Percentiles rank a stretch among this genome's conserved stretches.
Conservation (phyloP, 192 early-diverging fungal species). For the Entophlyctis luteolus region DNA sequence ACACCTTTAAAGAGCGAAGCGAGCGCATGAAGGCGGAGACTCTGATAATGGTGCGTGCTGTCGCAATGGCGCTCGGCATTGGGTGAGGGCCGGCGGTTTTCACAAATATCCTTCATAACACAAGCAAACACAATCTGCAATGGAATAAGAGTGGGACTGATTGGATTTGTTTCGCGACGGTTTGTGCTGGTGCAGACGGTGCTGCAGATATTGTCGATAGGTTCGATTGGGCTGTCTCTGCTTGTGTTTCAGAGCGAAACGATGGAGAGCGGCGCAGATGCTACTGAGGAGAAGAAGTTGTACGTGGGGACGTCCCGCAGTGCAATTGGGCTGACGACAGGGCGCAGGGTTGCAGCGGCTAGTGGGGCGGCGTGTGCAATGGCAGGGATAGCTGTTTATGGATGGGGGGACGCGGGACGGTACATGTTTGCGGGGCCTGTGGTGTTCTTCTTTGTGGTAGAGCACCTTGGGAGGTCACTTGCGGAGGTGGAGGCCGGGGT, state of each 20-base stretch:
- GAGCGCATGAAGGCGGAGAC: not conserved
- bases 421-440: not conserved
- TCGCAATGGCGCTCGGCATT: not conserved
- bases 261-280: too few species aligned
- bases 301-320: not conserved
- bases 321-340: not conserved
- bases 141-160: not conserved
- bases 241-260: too few species aligned
- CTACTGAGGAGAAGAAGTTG: not conserved
- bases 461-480: not conserved
- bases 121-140: not conserved
- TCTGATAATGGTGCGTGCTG: not conserved
- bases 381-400: not conserved
- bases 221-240: not conserved
- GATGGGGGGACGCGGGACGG: not conserved
- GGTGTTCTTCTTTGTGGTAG: not conserved
- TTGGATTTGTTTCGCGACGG: not conserved
- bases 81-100: not conserved
- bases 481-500: not conserved
- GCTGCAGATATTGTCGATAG: not conserved
- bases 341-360: not conserved
- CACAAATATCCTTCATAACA: not conserved
- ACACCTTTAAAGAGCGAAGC: not conserved
- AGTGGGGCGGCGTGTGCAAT: not conserved
- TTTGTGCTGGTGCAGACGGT: not conserved